A percentile compares a stretch with the other conserved stretches of the same genome.
Evolutionary conservation across 805 yeast species (phyloP).

Genomic region (Yamadazyma takamatsuzukensis): DNA sequence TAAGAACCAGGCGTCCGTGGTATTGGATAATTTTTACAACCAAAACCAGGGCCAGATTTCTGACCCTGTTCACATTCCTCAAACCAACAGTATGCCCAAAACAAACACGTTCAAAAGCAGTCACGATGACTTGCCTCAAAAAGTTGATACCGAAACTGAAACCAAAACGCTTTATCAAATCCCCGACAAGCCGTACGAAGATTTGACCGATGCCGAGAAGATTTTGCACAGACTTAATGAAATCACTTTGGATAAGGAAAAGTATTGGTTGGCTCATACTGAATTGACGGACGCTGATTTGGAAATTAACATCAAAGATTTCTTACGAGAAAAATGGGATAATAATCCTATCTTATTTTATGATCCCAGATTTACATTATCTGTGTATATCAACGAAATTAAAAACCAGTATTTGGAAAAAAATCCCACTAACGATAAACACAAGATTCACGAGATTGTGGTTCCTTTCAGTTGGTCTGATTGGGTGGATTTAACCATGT

Average conservation of each 20-base stretch:
- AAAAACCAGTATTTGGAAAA: constrained; percentile 14
- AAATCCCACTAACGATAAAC: constrained; percentile 7
- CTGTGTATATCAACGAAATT: constrained; percentile 45
- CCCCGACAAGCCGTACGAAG: constrained; percentile 15
- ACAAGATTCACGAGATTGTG: constrained; percentile 12
- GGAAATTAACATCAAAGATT: constrained; percentile 16
- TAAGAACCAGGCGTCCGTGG: constrained; percentile 13
- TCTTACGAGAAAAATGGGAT: constrained; percentile 13
- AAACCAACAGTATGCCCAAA: not conserved
- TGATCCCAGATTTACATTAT: constrained; percentile 57
- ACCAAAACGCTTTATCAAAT: constrained; percentile 9
- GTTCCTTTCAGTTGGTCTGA: constrained; percentile 50
- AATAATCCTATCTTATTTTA: constrained; percentile 27
- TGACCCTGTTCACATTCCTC: constrained; percentile 1
- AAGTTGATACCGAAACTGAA: constrained; percentile 2
- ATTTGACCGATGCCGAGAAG: constrained; percentile 14
- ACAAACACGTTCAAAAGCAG: constrained; percentile 1
- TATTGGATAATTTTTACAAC: constrained; percentile 10
- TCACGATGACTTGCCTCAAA: constrained; percentile 7
- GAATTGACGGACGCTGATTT: constrained; percentile 18
- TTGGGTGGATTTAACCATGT: constrained; percentile 47
- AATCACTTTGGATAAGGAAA: constrained; percentile 16
- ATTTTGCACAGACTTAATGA: constrained; percentile 18
- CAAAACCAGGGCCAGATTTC: not conserved
- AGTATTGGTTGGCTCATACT: constrained; percentile 26